These are phyloP conservation scores for Fagopyrum esculentum DNA, from an alignment of 148 eudicot species.

Conservation along the genomic window DNA sequence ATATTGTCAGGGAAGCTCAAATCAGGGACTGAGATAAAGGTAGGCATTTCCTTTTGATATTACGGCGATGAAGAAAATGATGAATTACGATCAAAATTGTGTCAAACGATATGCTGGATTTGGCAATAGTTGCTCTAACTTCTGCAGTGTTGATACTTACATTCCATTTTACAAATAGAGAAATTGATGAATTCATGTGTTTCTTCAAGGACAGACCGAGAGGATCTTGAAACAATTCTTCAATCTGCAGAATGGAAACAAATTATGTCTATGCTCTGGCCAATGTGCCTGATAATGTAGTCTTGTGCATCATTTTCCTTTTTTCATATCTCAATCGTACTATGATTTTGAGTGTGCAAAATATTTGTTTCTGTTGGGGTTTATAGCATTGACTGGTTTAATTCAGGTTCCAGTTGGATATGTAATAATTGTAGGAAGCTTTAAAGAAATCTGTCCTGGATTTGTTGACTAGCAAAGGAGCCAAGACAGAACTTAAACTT, in stretches of 20 bases:
- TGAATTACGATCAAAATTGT: neutral
- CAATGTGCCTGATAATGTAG: neutral
- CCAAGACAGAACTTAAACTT: constrained; percentile 76
- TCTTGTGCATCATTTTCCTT: neutral
- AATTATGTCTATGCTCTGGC: neutral
- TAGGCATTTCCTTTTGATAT: constrained; percentile 15
- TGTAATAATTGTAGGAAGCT: constrained; percentile 51
- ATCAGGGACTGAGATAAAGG: constrained; percentile 95
- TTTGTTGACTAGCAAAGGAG: constrained; percentile 62
- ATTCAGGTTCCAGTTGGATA: neutral
- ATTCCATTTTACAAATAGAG: neutral
- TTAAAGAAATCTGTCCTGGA: constrained; percentile 73
- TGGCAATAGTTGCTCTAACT: neutral
- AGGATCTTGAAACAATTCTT: neutral
- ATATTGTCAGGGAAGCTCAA: constrained; percentile 94
- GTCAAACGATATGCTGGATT: neutral
- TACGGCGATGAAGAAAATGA: neutral
- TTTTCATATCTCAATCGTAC: neutral
- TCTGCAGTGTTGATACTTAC: neutral
- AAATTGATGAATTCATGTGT: neutral
- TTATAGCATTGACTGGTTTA: neutral
- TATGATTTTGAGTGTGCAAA: neutral
- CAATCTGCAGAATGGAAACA: neutral
- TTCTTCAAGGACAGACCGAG: neutral
- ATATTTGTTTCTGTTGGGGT: neutral